Conservation (phyloP, 768 basidiomycete genomes). For the Lactarius vividus region DNA sequence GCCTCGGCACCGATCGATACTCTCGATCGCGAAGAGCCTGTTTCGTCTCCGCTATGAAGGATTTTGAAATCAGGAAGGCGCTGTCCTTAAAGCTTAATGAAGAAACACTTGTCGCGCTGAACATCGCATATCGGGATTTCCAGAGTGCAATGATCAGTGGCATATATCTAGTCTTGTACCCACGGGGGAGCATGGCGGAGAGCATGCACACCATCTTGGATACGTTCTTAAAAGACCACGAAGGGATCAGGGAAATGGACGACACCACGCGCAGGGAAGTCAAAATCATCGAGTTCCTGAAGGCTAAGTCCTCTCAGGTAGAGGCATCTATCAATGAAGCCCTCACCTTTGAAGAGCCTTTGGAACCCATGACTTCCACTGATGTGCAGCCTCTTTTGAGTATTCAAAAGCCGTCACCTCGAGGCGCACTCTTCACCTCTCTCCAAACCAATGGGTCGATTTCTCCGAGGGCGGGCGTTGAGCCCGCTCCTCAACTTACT, state of each 20-base stretch:
- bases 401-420: conserved; percentile 30
- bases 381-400: conserved; percentile 19
- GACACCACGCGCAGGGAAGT: conserved; percentile 80
- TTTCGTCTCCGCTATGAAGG: conserved; percentile 87
- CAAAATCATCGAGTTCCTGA: conserved; percentile 81
- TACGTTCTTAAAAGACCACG: conserved; percentile 68
- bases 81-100: conserved; percentile 61
- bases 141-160: conserved; percentile 89
- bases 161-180: conserved; percentile 80
- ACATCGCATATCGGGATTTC: conserved; percentile 84
- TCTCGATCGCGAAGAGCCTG: conserved; percentile 79
- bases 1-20: conserved; percentile 76
- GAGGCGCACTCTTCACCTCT: conserved; percentile 27
- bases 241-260: conserved; percentile 61
- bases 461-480: conserved; percentile 6
- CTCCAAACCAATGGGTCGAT: conserved; percentile 25
- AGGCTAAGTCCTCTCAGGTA: conserved; percentile 58
- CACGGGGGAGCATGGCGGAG: conserved; percentile 62
- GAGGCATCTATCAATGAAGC: conserved; percentile 25
- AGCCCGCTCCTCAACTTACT: conserved; percentile 35
- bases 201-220: conserved; percentile 81
- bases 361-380: conserved; percentile 10
- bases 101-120: conserved; percentile 65
- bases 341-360: conserved; percentile 17
- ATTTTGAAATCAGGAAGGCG: conserved; percentile 73